Evolutionary conservation across 352 stramenopile genomes (phyloP).

Genomic region (Pythium sp.): DNA sequence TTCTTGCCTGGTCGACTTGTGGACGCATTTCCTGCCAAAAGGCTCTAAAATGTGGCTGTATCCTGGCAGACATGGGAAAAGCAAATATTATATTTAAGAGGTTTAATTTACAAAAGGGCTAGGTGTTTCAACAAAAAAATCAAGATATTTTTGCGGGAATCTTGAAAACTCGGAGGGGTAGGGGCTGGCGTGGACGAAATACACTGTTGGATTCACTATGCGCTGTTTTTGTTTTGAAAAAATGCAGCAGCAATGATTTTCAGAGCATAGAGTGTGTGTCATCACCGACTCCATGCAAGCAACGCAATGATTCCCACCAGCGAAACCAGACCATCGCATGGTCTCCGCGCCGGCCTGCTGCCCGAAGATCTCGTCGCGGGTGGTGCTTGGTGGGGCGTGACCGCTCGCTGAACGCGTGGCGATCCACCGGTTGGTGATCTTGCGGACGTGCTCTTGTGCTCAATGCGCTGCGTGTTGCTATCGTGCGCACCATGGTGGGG

Average conservation of each 20-base stretch:
- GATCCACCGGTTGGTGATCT: not conserved
- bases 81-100: not conserved
- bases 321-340: not conserved
- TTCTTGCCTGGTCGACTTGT: too few species aligned
- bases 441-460: not conserved
- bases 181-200: not conserved
- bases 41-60: not conserved
- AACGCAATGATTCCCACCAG: not conserved
- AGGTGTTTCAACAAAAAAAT: slow-evolving; percentile 1
- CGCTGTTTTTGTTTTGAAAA: not conserved
- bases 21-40: not conserved
- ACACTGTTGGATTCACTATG: not conserved
- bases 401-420: not conserved
- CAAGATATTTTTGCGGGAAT: not conserved
- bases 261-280: not conserved
- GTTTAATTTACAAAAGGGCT: not conserved
- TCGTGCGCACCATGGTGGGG: not conserved
- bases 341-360: too few species aligned
- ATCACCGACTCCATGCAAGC: not conserved
- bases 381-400: not conserved
- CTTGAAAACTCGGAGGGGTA: not conserved
- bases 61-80: not conserved
- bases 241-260: not conserved
- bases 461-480: not conserved
- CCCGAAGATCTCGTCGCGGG: not conserved